Percentiles rank a stretch among this genome's conserved stretches.
These are phyloP conservation scores for Hylodesmum podocarpum DNA, from an alignment of 306 rosid species.

Conservation along the genomic window DNA sequence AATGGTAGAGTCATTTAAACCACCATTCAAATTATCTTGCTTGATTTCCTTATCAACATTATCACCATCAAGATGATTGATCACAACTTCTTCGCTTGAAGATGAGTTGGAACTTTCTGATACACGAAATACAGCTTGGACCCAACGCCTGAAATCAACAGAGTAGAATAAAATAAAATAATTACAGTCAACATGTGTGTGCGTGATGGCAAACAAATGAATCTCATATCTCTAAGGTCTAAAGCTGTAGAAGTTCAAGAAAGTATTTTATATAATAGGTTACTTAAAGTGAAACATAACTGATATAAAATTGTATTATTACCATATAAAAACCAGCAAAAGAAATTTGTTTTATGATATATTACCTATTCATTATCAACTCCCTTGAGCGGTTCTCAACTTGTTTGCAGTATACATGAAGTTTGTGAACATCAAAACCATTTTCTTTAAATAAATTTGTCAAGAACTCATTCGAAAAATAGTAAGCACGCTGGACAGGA, in stretches of 20 bases:
- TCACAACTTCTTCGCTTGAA: constrained; percentile 36
- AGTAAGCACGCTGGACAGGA: constrained; percentile 82
- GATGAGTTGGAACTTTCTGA: constrained; percentile 46
- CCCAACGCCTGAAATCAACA: constrained; percentile 74
- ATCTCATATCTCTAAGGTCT: background rate
- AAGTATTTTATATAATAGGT: background rate
- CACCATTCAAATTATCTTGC: constrained; percentile 31
- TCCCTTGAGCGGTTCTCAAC: constrained; percentile 90
- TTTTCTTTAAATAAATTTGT: constrained; percentile 74
- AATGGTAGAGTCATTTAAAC: constrained; percentile 47
- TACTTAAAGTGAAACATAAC: constrained; percentile 5
- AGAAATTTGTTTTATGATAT: constrained; percentile 11
- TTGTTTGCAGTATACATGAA: constrained; percentile 85
- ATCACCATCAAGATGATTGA: constrained; percentile 30
- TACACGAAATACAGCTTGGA: constrained; percentile 75
- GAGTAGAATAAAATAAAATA: background rate
- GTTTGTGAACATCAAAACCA: constrained; percentile 70
- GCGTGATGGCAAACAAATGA: constrained; percentile 1
- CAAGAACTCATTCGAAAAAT: constrained; percentile 84
- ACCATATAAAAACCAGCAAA: background rate
- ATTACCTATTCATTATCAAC: constrained; percentile 84
- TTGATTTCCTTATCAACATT: constrained; percentile 19
- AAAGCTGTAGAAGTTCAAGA: background rate
- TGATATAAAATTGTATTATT: background rate
- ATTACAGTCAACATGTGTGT: background rate